Evolutionary conservation across 1,284 basidiomycete genomes (phyloP).

Genomic region (Cutaneotrichosporon cavernicola): DNA sequence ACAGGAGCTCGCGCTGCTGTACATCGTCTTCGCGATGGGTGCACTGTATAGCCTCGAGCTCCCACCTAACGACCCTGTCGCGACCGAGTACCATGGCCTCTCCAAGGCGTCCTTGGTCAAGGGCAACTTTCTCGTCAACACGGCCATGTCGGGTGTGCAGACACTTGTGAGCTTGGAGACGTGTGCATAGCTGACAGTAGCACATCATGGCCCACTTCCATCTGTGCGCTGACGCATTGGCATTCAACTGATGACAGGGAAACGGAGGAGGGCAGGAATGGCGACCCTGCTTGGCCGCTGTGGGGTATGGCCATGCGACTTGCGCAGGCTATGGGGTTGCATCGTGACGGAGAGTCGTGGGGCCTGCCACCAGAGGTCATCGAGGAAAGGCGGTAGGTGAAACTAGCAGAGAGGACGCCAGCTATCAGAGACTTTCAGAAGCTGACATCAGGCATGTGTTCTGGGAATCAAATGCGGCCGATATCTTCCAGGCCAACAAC

Average conservation of each 20-base stretch:
- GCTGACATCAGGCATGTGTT: background rate
- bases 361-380: slow-evolving; percentile 3
- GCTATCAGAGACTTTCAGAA: background rate
- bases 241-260: slow-evolving; percentile 12
- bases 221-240: slow-evolving; percentile 7
- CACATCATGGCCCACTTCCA: slow-evolving; percentile 31
- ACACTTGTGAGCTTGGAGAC: slow-evolving; percentile 24
- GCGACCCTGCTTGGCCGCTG: slow-evolving; percentile 31
- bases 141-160: slow-evolving; percentile 38
- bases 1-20: slow-evolving; percentile 38
- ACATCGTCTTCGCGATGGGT: slow-evolving; percentile 38
- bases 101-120: slow-evolving; percentile 35
- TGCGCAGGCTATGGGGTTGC: slow-evolving; percentile 19
- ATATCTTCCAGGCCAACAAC: slow-evolving; percentile 17
- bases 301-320: slow-evolving; percentile 13
- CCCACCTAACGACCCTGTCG: slow-evolving; percentile 36
- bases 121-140: slow-evolving; percentile 38
- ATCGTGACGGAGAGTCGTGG: slow-evolving; percentile 16
- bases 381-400: slow-evolving; percentile 16
- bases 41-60: slow-evolving; percentile 41
- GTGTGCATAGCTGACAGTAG: background rate
- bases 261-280: slow-evolving; percentile 31
- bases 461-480: slow-evolving; percentile 2
- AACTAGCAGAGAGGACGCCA: background rate
- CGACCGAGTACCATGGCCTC: slow-evolving; percentile 33